phyloP scores from a whole-genome alignment of 2,329 filamentous ascomycete genomes.

The Fusarium sp. region DNA sequence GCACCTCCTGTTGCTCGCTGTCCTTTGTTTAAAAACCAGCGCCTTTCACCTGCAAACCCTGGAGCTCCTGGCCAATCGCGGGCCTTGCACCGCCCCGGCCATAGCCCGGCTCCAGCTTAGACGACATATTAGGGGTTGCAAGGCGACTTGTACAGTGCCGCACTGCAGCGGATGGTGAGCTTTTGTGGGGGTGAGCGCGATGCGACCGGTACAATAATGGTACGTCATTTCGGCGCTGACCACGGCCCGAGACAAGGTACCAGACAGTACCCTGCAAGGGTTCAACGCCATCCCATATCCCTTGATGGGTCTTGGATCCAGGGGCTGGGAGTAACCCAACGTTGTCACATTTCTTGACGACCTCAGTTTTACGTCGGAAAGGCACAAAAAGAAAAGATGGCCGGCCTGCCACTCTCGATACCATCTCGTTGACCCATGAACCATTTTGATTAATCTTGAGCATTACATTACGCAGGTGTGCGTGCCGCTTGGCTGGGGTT shows the following conservation, averaged over 20 bases:
- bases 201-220: conserved; percentile 15
- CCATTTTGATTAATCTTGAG: not conserved
- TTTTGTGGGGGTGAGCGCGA: conserved; percentile 12
- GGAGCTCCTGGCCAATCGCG: conserved; percentile 33
- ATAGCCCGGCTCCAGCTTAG: conserved; percentile 24
- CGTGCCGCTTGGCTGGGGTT: conserved; percentile 8
- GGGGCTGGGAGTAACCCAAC: conserved; percentile 30
- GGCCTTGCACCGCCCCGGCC: not conserved
- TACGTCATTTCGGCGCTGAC: not conserved
- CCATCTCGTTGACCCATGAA: not conserved
- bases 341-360: conserved; percentile 13
- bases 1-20: conserved; percentile 26
- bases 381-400: not conserved
- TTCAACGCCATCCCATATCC: conserved; percentile 21
- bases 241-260: not conserved
- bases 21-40: conserved; percentile 10
- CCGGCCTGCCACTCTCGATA: not conserved
- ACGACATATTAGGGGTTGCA: conserved; percentile 42
- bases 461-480: not conserved
- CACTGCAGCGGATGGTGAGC: conserved; percentile 25
- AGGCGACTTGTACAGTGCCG: conserved; percentile 24
- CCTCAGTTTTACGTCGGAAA: not conserved
- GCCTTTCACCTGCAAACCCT: conserved; percentile 24
- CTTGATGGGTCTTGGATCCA: conserved; percentile 27
- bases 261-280: conserved; percentile 28